phyloP scores from a whole-genome alignment of 2,329 filamentous ascomycete species.

The Thermothelomyces thermophilus region DNA sequence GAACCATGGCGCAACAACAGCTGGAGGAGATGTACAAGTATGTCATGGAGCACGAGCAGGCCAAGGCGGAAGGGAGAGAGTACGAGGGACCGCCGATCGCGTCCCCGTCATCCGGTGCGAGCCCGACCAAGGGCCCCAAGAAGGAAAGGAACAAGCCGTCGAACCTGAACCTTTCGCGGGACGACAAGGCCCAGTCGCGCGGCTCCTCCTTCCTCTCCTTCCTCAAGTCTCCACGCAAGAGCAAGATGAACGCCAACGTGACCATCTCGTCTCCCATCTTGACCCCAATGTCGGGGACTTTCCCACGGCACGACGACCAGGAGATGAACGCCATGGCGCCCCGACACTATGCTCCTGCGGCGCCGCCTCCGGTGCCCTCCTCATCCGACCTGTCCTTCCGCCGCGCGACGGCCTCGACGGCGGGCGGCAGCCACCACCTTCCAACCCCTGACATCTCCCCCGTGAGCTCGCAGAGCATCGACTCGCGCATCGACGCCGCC shows the following conservation, averaged over 20 bases:
- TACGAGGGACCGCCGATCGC: slow-evolving; percentile 39
- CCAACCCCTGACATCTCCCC: slow-evolving; percentile 43
- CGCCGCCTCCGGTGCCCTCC: slow-evolving; percentile 49
- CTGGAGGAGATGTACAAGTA: slow-evolving; percentile 87
- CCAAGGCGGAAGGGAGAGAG: slow-evolving; percentile 50
- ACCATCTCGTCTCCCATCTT: slow-evolving; percentile 60
- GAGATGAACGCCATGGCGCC: slow-evolving; percentile 54
- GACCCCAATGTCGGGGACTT: slow-evolving; percentile 55
- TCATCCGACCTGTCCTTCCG: slow-evolving; percentile 38
- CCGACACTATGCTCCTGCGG: slow-evolving; percentile 50
- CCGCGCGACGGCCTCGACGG: slow-evolving; percentile 16
- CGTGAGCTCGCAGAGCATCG: slow-evolving; percentile 46
- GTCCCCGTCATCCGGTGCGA: slow-evolving; percentile 20
- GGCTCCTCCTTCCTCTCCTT: slow-evolving; percentile 54
- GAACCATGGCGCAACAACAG: slow-evolving; percentile 68
- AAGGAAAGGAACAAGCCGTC: slow-evolving; percentile 45
- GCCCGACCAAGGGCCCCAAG: slow-evolving; percentile 30
- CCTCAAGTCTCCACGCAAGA: slow-evolving; percentile 54
- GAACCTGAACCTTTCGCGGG: slow-evolving; percentile 42
- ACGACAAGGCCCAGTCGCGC: slow-evolving; percentile 49
- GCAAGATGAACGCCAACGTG: slow-evolving; percentile 36
- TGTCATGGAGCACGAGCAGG: slow-evolving; percentile 82
- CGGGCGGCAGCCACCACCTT: slow-evolving; percentile 27
- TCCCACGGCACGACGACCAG: slow-evolving; percentile 47
- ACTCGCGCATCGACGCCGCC: slow-evolving; percentile 46